phyloP scores from a whole-genome alignment of 2,329 filamentous ascomycete species.

The Aspergillus candidus region DNA sequence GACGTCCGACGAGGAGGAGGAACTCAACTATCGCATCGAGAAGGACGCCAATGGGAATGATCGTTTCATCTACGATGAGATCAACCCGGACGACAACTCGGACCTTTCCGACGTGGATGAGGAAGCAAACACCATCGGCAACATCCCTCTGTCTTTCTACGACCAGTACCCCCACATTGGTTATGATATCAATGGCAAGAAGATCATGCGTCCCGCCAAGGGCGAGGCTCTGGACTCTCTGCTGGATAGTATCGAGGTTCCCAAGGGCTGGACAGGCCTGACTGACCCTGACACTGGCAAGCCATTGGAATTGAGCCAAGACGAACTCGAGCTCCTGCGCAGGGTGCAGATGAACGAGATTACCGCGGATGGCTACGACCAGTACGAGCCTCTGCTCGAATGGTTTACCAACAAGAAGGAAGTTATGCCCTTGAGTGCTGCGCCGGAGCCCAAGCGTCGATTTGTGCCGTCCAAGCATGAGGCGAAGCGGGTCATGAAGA shows the following conservation, averaged over 20 bases:
- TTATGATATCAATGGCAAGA: slow-evolving; percentile 98
- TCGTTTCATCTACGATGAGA: slow-evolving; percentile 87
- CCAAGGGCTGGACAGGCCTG: slow-evolving; percentile 93
- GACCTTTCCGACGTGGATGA: slow-evolving; percentile 83
- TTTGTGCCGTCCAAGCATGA: slow-evolving; percentile 97
- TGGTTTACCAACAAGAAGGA: slow-evolving; percentile 90
- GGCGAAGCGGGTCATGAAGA: slow-evolving; percentile 91
- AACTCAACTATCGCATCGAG: slow-evolving; percentile 55
- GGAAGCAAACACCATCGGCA: slow-evolving; percentile 82
- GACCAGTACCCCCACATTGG: slow-evolving; percentile 97
- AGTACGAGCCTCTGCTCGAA: slow-evolving; percentile 88
- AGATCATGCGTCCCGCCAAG: slow-evolving; percentile 90
- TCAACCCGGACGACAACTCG: slow-evolving; percentile 91
- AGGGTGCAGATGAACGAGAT: slow-evolving; percentile 85
- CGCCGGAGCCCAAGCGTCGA: slow-evolving; percentile 90
- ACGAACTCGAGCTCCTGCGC: slow-evolving; percentile 82
- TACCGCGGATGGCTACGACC: slow-evolving; percentile 82
- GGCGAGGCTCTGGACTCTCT: slow-evolving; percentile 89
- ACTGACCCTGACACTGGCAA: slow-evolving; percentile 93
- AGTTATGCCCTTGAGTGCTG: slow-evolving; percentile 89
- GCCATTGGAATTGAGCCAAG: slow-evolving; percentile 75
- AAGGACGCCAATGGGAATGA: slow-evolving; percentile 85
- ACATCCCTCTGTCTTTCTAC: slow-evolving; percentile 92
- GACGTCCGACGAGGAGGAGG: slow-evolving; percentile 30
- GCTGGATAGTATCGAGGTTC: slow-evolving; percentile 91